A percentile compares a stretch with the other conserved stretches of the same genome.
phyloP scores from a whole-genome alignment of 352 stramenopile genomes.

The Pythium apleroticum region DNA sequence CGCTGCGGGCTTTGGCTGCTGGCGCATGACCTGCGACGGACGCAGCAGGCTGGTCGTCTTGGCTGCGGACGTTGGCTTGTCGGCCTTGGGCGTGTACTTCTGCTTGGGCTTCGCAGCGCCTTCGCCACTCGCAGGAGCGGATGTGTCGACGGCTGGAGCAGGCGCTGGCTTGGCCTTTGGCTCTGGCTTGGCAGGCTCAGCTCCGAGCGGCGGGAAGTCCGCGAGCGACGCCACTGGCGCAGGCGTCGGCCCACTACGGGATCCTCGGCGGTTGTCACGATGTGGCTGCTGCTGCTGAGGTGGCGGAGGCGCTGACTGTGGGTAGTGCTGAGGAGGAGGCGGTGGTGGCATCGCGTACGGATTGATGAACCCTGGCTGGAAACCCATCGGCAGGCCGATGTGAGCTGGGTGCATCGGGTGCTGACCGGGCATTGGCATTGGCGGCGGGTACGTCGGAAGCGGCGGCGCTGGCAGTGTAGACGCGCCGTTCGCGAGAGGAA shows the following conservation, averaged over 20 bases:
- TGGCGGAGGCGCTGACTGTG: slow-evolving; percentile 8
- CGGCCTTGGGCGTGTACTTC: slow-evolving; percentile 16
- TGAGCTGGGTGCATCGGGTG: slow-evolving; percentile 19
- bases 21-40: slow-evolving; percentile 27
- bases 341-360: slow-evolving; percentile 23
- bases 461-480: slow-evolving; percentile 6
- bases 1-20: slow-evolving; percentile 20
- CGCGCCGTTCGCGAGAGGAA: slow-evolving; percentile 43
- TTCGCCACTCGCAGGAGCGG: not conserved
- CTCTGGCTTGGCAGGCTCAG: slow-evolving; percentile 16
- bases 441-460: slow-evolving; percentile 13
- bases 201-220: slow-evolving; percentile 26
- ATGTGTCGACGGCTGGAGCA: not conserved
- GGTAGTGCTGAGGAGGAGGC: slow-evolving; percentile 32
- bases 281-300: slow-evolving; percentile 3
- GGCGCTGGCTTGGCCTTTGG: not conserved
- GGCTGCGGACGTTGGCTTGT: slow-evolving; percentile 1
- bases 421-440: slow-evolving; percentile 12
- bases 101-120: slow-evolving; percentile 14
- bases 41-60: slow-evolving; percentile 22
- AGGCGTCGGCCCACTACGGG: not conserved
- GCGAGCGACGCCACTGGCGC: slow-evolving; percentile 18
- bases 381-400: slow-evolving; percentile 16
- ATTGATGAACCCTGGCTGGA: slow-evolving; percentile 30
- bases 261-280: slow-evolving; percentile 18